These are phyloP conservation scores for Marchantia paleacea DNA, from an alignment of 225 moss, liverwort and hornwort genomes.

Conservation along the genomic window DNA sequence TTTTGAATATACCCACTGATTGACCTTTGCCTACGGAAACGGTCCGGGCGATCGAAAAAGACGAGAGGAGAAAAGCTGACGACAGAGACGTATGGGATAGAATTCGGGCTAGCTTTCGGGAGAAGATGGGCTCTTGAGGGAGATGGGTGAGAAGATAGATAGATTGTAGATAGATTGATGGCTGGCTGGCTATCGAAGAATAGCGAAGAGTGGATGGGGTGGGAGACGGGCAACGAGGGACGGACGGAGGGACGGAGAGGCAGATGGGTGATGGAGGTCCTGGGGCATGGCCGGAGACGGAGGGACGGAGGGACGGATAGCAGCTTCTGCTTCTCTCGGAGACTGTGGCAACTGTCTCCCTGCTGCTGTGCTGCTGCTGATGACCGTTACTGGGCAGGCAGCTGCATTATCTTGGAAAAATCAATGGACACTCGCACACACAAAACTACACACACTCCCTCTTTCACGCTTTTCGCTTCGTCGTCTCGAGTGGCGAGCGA, in stretches of 20 bases:
- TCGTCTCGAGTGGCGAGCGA: background rate
- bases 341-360: background rate
- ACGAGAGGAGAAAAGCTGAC: background rate
- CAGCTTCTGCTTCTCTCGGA: background rate
- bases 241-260: too few species aligned
- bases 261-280: too few species aligned
- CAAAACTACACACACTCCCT: background rate
- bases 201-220: background rate
- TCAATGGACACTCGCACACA: background rate
- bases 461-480: too few species aligned
- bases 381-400: slow-evolving; percentile 1
- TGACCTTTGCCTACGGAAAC: background rate
- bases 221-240: too few species aligned
- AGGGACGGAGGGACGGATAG: background rate
- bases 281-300: too few species aligned
- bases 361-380: background rate
- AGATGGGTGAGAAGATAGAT: too few species aligned
- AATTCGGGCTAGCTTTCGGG: background rate
- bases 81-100: background rate
- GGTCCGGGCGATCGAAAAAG: background rate
- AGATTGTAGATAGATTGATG: background rate
- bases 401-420: slow-evolving; percentile 6
- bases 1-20: background rate
- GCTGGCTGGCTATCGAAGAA: background rate
- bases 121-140: too few species aligned